phyloP scores from a whole-genome alignment of 2,329 filamentous ascomycete species.

The Fusarium gaditjirri region DNA sequence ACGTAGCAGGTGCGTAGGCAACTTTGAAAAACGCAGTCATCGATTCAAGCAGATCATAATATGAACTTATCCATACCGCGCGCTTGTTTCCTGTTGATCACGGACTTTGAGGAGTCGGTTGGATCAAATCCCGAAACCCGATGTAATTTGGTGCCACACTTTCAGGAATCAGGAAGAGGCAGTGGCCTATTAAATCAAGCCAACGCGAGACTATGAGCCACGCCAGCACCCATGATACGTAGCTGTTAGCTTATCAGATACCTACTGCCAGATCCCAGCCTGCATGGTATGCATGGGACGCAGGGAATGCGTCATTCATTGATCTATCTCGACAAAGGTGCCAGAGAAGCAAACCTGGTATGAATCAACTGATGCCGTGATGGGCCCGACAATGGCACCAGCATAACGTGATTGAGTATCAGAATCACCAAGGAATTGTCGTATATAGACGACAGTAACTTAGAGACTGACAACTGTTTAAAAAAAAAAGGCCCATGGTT shows the following conservation, averaged over 20 bases:
- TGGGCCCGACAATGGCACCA: constrained; percentile 2
- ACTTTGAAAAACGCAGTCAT: not conserved
- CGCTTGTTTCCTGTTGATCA: constrained; percentile 6
- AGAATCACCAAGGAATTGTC: not conserved
- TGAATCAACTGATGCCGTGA: constrained; percentile 4
- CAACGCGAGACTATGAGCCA: constrained; percentile 12
- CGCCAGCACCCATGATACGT: constrained; percentile 17
- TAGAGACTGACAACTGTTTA: constrained; percentile 3
- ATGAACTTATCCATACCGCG: constrained; percentile 2
- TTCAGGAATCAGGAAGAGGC: not conserved
- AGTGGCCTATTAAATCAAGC: constrained; percentile 11
- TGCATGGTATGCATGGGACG: constrained; percentile 16
- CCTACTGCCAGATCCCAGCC: constrained; percentile 26
- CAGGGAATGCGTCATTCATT: constrained; percentile 35
- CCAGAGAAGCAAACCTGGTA: constrained; percentile 4
- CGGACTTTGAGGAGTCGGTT: constrained; percentile 32
- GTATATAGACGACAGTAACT: not conserved
- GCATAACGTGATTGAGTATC: not conserved
- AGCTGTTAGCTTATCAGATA: constrained; percentile 37
- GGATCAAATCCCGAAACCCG: constrained; percentile 17
- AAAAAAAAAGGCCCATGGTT: not conserved
- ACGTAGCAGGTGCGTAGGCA: not conserved
- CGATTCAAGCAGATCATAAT: constrained; percentile 9
- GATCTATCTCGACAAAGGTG: constrained; percentile 7
- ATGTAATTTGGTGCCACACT: constrained; percentile 8